phyloP scores from a whole-genome alignment of 2,329 filamentous ascomycete species.

The Berkeleyomyces basicola region DNA sequence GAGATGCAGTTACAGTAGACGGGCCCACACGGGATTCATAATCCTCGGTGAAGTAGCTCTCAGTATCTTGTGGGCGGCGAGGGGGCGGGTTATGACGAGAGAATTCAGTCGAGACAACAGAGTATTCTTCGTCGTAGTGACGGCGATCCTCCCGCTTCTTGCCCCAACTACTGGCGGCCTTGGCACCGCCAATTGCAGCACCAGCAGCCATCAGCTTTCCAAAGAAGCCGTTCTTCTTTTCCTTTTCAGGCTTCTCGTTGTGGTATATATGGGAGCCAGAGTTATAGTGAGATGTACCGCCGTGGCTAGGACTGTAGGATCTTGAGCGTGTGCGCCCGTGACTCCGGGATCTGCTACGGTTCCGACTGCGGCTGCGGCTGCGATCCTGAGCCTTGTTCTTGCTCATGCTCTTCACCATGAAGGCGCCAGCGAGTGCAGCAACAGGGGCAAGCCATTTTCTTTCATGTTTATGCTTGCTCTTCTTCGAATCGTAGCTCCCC shows the following conservation, averaged over 20 bases:
- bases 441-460: conserved; percentile 35
- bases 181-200: conserved; percentile 44
- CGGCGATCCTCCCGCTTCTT: conserved; percentile 25
- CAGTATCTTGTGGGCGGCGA: conserved; percentile 22
- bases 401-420: conserved; percentile 29
- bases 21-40: conserved; percentile 37
- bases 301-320: conserved; percentile 23
- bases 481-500: conserved; percentile 18
- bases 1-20: conserved; percentile 8
- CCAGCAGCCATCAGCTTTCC: conserved; percentile 43
- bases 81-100: conserved; percentile 28
- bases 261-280: conserved; percentile 48
- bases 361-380: conserved; percentile 23
- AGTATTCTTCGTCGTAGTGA: conserved; percentile 42
- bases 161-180: conserved; percentile 41
- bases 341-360: conserved; percentile 10
- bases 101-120: conserved; percentile 40
- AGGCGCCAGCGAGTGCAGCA: conserved; percentile 33
- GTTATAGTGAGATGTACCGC: conserved; percentile 39
- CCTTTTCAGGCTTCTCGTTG: conserved; percentile 22
- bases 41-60: conserved; percentile 37
- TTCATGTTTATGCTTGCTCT: conserved; percentile 22
- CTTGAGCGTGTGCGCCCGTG: conserved; percentile 16
- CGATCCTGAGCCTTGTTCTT: conserved; percentile 25
- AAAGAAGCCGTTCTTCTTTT: conserved; percentile 31